These are phyloP conservation scores for Termitomyces sp. DNA, from an alignment of 768 basidiomycete species.

Conservation along the genomic window DNA sequence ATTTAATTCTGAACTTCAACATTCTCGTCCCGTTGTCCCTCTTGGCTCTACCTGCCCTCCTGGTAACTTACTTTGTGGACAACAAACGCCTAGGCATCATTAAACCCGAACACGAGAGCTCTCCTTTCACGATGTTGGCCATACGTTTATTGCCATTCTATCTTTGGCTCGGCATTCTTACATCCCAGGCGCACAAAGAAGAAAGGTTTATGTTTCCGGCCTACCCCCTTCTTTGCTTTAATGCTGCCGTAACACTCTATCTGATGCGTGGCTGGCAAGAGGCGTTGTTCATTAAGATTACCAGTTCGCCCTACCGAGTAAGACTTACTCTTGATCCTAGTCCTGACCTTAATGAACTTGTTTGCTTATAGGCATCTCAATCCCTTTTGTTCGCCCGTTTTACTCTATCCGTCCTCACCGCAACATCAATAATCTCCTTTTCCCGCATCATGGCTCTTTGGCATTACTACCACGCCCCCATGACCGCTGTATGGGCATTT, in stretches of 20 bases:
- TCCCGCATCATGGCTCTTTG: constrained; percentile 80
- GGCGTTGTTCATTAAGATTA: constrained; percentile 64
- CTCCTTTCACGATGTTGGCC: constrained; percentile 73
- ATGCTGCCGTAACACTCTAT: constrained; percentile 87
- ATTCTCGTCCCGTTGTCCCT: constrained; percentile 78
- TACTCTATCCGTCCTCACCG: constrained; percentile 67
- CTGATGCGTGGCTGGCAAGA: constrained; percentile 88
- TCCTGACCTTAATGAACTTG: background rate
- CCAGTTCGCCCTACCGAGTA: constrained; percentile 84
- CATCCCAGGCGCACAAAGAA: constrained; percentile 89
- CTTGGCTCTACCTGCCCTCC: constrained; percentile 73
- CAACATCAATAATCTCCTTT: constrained; percentile 65
- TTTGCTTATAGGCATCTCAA: constrained; percentile 63
- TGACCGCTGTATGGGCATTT: constrained; percentile 65
- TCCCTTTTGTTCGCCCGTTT: constrained; percentile 71
- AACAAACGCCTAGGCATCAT: constrained; percentile 65
- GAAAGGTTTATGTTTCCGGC: constrained; percentile 98
- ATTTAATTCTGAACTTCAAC: constrained; percentile 95
- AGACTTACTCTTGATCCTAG: constrained; percentile 22
- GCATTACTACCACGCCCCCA: constrained; percentile 89
- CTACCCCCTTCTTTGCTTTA: constrained; percentile 90
- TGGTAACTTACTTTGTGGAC: constrained; percentile 71
- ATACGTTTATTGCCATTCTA: constrained; percentile 87
- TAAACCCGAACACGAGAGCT: constrained; percentile 56
- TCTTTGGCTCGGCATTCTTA: constrained; percentile 83